Evolutionary conservation across 805 yeast species (phyloP), one percentile per base, ranked within the genome.

Genomic region (Saccharomycopsis sp.): DNA sequence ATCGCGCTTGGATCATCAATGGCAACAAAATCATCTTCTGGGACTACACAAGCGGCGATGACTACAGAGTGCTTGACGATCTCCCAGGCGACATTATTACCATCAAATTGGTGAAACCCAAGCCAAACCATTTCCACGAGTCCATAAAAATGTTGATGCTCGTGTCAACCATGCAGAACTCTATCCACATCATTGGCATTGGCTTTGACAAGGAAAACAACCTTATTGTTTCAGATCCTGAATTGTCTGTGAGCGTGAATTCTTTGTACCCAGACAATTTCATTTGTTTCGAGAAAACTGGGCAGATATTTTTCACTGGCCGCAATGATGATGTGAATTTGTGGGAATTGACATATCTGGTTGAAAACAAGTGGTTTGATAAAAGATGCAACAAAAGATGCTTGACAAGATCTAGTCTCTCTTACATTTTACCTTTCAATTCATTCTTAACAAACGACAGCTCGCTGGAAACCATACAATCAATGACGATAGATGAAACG

Each of bases 261-360:
- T 96, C 96, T 0, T 61, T 87, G 23, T 73, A 77, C 33, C 85
- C 80, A 12, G 73, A 74, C 52, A 69, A 73, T 32, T 72, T 89
- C 39, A 65, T 70, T 1, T 65, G 73, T 2, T 73, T 74, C 52
- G 74, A 75, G 16, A 60, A 63, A 33, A 77, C 92, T 1, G 81
- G 85, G 35, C 87, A 89, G 42, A 74, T 92, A 4, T 85, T 84
- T 56, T 85, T 94, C 58, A 69, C 83, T 6, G 94, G 95, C n/a
- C 71, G 70, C 30, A 75, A 79, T 16, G 86, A 83, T 50, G 89
- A 87, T 1, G 62, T 68, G 27, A 77, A 88, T 51, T 68, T 92
- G 32, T 92, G 96, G 95, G 89, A 85, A 55, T 64, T 92, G 41
- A 78, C 75, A 45, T 92, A 92, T 56, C 72, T 88, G 4, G 81